Evolutionary conservation across 2,329 filamentous ascomycete genomes (phyloP).

Genomic region (Aspergillus piperis): DNA sequence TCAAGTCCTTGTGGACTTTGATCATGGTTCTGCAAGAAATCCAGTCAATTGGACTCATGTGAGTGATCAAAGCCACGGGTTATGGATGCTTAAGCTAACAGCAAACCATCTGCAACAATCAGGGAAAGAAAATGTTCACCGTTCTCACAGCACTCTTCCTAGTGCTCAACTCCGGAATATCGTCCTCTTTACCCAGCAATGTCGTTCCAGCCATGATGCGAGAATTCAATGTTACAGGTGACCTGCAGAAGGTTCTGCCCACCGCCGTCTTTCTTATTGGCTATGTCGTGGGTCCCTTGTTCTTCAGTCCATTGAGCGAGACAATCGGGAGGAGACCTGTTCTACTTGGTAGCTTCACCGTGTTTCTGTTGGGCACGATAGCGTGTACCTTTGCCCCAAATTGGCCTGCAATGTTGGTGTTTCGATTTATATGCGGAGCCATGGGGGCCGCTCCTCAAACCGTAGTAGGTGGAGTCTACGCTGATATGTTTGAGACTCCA

Average conservation of each 20-base stretch:
- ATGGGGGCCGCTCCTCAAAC: constrained; percentile 46
- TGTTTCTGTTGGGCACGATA: constrained; percentile 43
- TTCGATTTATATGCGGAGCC: constrained; percentile 46
- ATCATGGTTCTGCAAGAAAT: background rate
- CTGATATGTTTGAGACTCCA: constrained; percentile 47
- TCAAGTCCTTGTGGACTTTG: constrained; percentile 2
- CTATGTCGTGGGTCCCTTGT: constrained; percentile 43
- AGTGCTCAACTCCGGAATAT: constrained; percentile 43
- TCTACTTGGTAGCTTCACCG: constrained; percentile 53
- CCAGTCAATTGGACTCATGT: background rate
- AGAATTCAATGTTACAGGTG: constrained; percentile 31
- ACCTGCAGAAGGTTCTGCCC: constrained; percentile 35
- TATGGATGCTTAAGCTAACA: background rate
- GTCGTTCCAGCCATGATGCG: constrained; percentile 39
- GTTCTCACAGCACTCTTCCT: constrained; percentile 27
- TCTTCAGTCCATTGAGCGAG: constrained; percentile 48
- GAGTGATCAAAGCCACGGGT: background rate
- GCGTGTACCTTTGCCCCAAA: constrained; percentile 47
- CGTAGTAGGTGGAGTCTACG: constrained; percentile 48
- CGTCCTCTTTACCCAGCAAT: constrained; percentile 42
- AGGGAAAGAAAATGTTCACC: constrained; percentile 32
- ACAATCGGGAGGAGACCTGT: constrained; percentile 43
- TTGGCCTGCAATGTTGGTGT: constrained; percentile 44
- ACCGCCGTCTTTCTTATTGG: constrained; percentile 42
- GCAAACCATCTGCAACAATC: background rate